Evolutionary conservation across 1,139 yeast species (phyloP), one percentile per base, ranked within the genome.

Genomic region (Sugiyamaella sp.): DNA sequence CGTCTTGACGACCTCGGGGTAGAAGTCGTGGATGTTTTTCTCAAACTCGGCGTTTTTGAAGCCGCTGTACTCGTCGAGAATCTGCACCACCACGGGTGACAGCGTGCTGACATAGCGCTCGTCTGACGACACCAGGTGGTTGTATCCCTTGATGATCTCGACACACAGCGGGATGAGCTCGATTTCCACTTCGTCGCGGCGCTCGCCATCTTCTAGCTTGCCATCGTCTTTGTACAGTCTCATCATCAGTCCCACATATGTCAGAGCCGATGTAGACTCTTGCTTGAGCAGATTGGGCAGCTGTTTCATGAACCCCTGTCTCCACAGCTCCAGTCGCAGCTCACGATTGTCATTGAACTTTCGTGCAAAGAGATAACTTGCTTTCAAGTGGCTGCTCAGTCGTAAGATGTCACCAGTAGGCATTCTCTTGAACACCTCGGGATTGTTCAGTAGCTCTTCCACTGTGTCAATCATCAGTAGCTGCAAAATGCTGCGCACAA

Each of bases 1-100:
- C 46, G 91, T 75, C 52, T 77, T 79, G 63, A 90, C 75, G 19
- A 89, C 82, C 52, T 84, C 77, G 25, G 78, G 79, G 71, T 89
- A 93, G 74, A 89, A 80, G 22, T 71, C 76, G 1, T 89, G 85
- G 55, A 89, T 80, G 62, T 82, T 79, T 53, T 72, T 71, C 38
- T 70, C 70, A 70, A 93, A 91, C 68, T 93, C 97, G 1, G 72
- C 81, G 46, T 85, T 87, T 61, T 86, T 88, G 61, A 93, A 79
- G 64, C 84, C 89, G 45, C 82, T 80, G 66, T 85, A 86, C 3
- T 96, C 97, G 67, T 86, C 90, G 60, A 85, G 75, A 32, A 93
- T 86, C 65, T 88, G 96, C 41, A 88, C 85, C 40, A 91, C 88
- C 21, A 93, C 97, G 0, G 98, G 98, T 64, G 87, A 80, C 95